These are phyloP conservation scores for Taphrina flavorubra DNA, from an alignment of 1,139 yeast genomes.

Conservation along the genomic window DNA sequence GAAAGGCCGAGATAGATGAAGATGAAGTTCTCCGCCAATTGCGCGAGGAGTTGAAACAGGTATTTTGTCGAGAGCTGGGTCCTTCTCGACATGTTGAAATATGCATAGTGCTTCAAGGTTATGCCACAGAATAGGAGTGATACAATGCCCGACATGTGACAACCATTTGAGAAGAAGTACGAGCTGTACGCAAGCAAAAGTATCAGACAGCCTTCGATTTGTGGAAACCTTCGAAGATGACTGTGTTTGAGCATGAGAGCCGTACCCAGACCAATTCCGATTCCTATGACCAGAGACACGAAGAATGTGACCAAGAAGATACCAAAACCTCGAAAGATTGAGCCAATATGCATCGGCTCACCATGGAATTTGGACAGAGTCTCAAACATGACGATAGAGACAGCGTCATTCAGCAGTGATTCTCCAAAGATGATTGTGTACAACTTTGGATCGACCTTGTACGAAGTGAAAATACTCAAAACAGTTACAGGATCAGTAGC, in stretches of 20 bases:
- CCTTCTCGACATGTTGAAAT: slow-evolving; percentile 94
- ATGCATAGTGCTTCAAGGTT: slow-evolving; percentile 94
- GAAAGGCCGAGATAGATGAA: slow-evolving; percentile 94
- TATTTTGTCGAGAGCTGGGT: slow-evolving; percentile 96
- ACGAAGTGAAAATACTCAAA: slow-evolving; percentile 92
- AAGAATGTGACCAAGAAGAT: slow-evolving; percentile 92
- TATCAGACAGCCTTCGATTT: slow-evolving; percentile 92
- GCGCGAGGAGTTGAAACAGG: slow-evolving; percentile 90
- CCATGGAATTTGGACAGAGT: slow-evolving; percentile 97
- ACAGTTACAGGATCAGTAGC: slow-evolving; percentile 99
- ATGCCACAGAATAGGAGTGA: slow-evolving; percentile 94
- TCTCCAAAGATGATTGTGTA: slow-evolving; percentile 98
- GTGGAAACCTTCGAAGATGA: slow-evolving; percentile 90
- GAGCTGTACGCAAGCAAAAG: slow-evolving; percentile 91
- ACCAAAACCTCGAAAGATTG: slow-evolving; percentile 91
- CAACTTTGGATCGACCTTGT: slow-evolving; percentile 95
- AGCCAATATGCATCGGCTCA: slow-evolving; percentile 72
- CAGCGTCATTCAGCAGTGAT: slow-evolving; percentile 92
- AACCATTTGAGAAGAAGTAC: slow-evolving; percentile 96
- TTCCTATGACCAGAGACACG: slow-evolving; percentile 88
- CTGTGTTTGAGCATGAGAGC: slow-evolving; percentile 91
- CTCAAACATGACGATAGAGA: slow-evolving; percentile 97
- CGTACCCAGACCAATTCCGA: slow-evolving; percentile 81
- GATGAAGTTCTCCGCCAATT: slow-evolving; percentile 93
- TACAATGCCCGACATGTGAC: slow-evolving; percentile 99